These are phyloP conservation scores for Fusarium beomiforme DNA, from an alignment of 2,329 filamentous ascomycete genomes.

Conservation along the genomic window DNA sequence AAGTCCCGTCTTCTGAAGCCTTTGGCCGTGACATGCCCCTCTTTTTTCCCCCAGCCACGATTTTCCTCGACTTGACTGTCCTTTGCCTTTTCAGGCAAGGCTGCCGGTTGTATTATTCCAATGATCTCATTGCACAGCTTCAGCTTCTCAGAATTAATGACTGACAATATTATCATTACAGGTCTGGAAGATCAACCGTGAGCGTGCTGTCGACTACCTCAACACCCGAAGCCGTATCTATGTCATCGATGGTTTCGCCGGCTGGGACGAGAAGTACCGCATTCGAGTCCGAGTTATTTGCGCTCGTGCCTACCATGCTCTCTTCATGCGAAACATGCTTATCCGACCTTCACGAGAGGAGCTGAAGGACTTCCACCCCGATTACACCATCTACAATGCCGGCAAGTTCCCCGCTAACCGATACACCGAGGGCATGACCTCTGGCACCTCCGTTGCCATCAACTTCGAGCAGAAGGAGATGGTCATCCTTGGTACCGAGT, in stretches of 20 bases:
- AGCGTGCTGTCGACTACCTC: constrained; percentile 98
- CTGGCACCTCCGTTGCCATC: constrained; percentile 95
- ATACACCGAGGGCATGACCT: constrained; percentile 98
- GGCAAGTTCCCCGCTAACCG: constrained; percentile 98
- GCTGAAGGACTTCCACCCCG: constrained; percentile 96
- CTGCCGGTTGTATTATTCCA: constrained; percentile 1
- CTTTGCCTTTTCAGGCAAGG: constrained; percentile 21
- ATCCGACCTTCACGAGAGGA: constrained; percentile 92
- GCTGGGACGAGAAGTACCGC: constrained; percentile 98
- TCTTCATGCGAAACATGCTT: constrained; percentile 99
- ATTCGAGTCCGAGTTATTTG: constrained; percentile 98
- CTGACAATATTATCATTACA: constrained; percentile 54
- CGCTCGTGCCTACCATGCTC: constrained; percentile 97
- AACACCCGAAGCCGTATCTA: constrained; percentile 99
- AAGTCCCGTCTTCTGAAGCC: constrained; percentile 27
- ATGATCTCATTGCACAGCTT: constrained; percentile 10
- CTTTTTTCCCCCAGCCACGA: constrained; percentile 37
- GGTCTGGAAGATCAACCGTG: constrained; percentile 99
- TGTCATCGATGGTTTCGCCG: constrained; percentile 95
- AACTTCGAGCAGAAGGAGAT: constrained; percentile 99
- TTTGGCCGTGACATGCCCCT: constrained; percentile 33
- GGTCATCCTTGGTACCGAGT: constrained; percentile 99
- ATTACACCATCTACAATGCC: constrained; percentile 99
- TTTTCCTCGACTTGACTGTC: constrained; percentile 36
- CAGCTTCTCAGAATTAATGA: background rate